Evolutionary conservation across 2,329 filamentous ascomycete species (phyloP).

Genomic region (Ophiocordyceps robertsii): DNA sequence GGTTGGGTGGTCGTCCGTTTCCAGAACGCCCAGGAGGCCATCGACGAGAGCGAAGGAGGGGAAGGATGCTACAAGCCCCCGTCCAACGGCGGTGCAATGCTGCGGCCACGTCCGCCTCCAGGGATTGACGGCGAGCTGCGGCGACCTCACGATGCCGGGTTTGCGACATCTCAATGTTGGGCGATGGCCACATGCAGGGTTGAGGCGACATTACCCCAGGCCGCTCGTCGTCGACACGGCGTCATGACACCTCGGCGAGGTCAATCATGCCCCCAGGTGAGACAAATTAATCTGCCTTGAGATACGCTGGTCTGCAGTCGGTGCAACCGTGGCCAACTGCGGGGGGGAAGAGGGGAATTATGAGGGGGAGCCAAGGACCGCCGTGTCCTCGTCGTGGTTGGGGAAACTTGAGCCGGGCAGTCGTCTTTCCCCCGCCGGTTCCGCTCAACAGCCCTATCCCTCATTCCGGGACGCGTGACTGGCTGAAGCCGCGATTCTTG

Average conservation of each 20-base stretch:
- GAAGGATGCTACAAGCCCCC: too few relatives aligned
- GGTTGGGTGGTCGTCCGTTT: background rate
- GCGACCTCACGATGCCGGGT: background rate
- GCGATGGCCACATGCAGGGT: background rate
- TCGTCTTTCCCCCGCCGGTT: too few relatives aligned
- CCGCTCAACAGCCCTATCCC: too few relatives aligned
- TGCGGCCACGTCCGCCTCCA: too few relatives aligned
- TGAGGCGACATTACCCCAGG: background rate
- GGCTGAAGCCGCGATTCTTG: too few relatives aligned
- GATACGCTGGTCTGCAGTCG: background rate
- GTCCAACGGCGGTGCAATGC: too few relatives aligned
- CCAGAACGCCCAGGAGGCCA: background rate
- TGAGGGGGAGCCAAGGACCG: too few relatives aligned
- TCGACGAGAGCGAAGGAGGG: too few relatives aligned
- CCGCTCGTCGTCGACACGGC: background rate
- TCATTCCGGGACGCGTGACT: too few relatives aligned
- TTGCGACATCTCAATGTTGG: background rate
- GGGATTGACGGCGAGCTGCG: background rate
- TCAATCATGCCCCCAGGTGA: background rate
- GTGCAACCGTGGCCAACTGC: background rate
- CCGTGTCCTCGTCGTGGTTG: too few relatives aligned
- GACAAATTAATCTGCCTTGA: background rate
- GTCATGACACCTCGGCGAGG: background rate
- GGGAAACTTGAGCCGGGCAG: too few relatives aligned
- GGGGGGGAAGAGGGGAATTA: background rate